A percentile compares a stretch with the other conserved stretches of the same genome.
phyloP scores from a whole-genome alignment of 2,329 filamentous ascomycete genomes.

The Aureobasidium sp. region DNA sequence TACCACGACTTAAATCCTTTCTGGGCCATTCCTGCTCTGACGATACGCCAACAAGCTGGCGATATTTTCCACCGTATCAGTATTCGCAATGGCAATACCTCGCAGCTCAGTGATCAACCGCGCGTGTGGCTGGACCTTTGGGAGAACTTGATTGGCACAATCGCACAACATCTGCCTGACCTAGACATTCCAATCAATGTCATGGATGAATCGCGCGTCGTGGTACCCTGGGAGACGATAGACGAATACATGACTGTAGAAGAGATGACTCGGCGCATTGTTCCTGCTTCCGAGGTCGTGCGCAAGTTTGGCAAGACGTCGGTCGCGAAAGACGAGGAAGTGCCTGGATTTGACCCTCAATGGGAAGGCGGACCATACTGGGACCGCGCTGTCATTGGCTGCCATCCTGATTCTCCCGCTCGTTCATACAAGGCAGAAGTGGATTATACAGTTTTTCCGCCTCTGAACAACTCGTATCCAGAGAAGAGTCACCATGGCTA shows the following conservation, averaged over 20 bases:
- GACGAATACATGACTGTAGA: slow-evolving; percentile 32
- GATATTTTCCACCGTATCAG: slow-evolving; percentile 33
- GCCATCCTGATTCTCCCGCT: slow-evolving; percentile 32
- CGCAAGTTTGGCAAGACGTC: slow-evolving; percentile 22
- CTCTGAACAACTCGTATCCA: slow-evolving; percentile 25
- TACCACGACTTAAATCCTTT: slow-evolving; percentile 44
- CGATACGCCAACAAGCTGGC: slow-evolving; percentile 36
- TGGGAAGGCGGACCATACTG: slow-evolving; percentile 35
- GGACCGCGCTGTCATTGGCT: slow-evolving; percentile 36
- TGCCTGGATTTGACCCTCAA: slow-evolving; percentile 25
- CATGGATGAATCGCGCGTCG: slow-evolving; percentile 43
- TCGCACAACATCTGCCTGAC: slow-evolving; percentile 37
- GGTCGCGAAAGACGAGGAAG: slow-evolving; percentile 24
- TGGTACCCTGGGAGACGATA: slow-evolving; percentile 42
- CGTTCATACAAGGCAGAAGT: slow-evolving; percentile 28
- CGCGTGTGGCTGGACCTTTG: slow-evolving; percentile 36
- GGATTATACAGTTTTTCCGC: slow-evolving; percentile 33
- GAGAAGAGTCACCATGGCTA: slow-evolving; percentile 37
- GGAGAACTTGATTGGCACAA: slow-evolving; percentile 33
- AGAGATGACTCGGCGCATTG: slow-evolving; percentile 23
- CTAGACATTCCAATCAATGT: slow-evolving; percentile 42
- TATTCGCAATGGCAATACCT: slow-evolving; percentile 34
- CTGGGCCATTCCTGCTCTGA: slow-evolving; percentile 38
- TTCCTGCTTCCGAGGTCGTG: slow-evolving; percentile 26
- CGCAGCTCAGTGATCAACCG: slow-evolving; percentile 2